These are phyloP conservation scores for Linderina pennispora DNA, from an alignment of 192 early-diverging fungal genomes.

Conservation along the genomic window DNA sequence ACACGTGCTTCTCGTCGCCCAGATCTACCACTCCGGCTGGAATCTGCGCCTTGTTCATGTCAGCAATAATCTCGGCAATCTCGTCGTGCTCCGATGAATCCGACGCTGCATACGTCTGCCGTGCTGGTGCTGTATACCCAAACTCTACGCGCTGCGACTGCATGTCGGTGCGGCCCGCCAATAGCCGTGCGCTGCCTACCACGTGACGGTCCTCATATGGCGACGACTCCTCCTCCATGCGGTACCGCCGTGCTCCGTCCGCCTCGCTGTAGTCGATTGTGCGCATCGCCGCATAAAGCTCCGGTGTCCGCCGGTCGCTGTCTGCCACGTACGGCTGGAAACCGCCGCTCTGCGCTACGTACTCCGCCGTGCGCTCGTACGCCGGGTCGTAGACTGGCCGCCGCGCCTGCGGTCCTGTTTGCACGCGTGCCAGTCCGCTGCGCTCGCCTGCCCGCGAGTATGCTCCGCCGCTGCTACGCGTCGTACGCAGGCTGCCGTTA, in stretches of 20 bases:
- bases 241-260: slow-evolving; percentile 13
- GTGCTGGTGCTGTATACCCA: slow-evolving; percentile 18
- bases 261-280: slow-evolving; percentile 9
- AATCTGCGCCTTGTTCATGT: slow-evolving; percentile 36
- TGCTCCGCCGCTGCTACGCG: slow-evolving; percentile 18
- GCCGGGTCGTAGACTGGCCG: not conserved
- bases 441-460: slow-evolving; percentile 1
- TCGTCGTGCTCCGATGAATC: slow-evolving; percentile 28
- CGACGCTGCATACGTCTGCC: slow-evolving; percentile 8
- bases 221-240: slow-evolving; percentile 8
- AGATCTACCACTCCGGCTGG: slow-evolving; percentile 2
- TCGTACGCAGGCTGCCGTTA: slow-evolving; percentile 38
- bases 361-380: slow-evolving; percentile 1
- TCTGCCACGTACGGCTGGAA: slow-evolving; percentile 38
- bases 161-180: not conserved
- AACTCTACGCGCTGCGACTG: slow-evolving; percentile 37
- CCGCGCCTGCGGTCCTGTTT: too few relatives aligned
- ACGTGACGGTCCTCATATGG: not conserved
- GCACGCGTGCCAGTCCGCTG: too few relatives aligned
- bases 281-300: slow-evolving; percentile 5
- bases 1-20: slow-evolving; percentile 28
- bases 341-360: too few relatives aligned
- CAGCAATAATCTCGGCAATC: slow-evolving; percentile 42
- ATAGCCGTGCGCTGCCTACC: slow-evolving; percentile 6
- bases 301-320: slow-evolving; percentile 28